Conservation (phyloP, 306 rosid species). For the Argentina anserina region DNA sequence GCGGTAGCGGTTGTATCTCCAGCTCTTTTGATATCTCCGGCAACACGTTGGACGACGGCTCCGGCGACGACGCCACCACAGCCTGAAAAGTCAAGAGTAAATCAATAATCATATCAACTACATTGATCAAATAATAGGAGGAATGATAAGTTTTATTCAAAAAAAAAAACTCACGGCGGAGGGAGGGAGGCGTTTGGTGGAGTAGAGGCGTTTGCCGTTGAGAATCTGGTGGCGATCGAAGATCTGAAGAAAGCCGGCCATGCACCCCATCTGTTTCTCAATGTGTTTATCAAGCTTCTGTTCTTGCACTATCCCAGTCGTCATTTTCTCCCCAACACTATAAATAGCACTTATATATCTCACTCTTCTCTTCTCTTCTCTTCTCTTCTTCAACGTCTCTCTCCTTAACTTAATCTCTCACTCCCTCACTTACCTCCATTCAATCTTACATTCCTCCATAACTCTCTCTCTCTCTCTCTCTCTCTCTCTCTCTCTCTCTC, state of each 20-base stretch:
- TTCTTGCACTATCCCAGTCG: slow-evolving; percentile 56
- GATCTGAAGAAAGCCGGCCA: slow-evolving; percentile 91
- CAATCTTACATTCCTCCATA: slow-evolving; percentile 14
- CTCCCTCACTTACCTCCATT: not conserved
- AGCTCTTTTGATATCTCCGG: slow-evolving; percentile 32
- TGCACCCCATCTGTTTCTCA: slow-evolving; percentile 95
- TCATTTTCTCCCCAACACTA: slow-evolving; percentile 40
- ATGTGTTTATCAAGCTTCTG: slow-evolving; percentile 75
- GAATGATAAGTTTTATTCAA: no score
- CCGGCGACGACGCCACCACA: slow-evolving; percentile 25
- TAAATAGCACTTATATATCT: not conserved
- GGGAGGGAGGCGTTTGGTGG: slow-evolving; percentile 64
- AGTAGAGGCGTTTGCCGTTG: slow-evolving; percentile 60
- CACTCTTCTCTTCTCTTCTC: not conserved
- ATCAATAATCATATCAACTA: not conserved
- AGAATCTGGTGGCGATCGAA: slow-evolving; percentile 81
- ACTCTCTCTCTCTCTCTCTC: slow-evolving; percentile 3
- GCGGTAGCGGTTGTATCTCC: slow-evolving; percentile 22
- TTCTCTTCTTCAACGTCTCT: not conserved
- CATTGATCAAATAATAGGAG: slow-evolving; percentile 11
- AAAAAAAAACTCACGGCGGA: slow-evolving; percentile 42
- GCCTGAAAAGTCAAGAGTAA: slow-evolving; percentile 20
- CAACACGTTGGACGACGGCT: slow-evolving; percentile 15
- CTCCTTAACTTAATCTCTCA: not conserved
- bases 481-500: not conserved